Evolutionary conservation across 179 eudicot species (phyloP).

Genomic region (Drosera spatulata): DNA sequence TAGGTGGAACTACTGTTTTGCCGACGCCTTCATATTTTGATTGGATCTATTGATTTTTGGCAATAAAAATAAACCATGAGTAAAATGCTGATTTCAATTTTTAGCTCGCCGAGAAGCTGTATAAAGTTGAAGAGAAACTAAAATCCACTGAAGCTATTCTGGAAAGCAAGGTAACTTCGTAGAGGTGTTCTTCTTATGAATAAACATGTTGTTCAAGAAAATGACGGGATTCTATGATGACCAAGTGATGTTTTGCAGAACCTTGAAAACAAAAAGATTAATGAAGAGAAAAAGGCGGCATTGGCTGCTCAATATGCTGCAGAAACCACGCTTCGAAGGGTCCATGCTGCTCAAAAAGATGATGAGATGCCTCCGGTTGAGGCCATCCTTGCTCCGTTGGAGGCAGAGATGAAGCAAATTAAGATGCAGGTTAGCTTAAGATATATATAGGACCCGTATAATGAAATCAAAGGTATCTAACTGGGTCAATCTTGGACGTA

Average conservation of each 20-base stretch:
- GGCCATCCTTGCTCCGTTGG: conserved; percentile 15
- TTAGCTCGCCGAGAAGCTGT: conserved; percentile 72
- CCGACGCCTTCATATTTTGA: too few relatives aligned
- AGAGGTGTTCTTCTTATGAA: neutral
- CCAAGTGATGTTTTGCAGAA: conserved; percentile 5
- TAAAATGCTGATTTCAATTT: too few relatives aligned
- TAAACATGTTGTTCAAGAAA: neutral
- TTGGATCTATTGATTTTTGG: too few relatives aligned
- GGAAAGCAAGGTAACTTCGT: conserved; percentile 69
- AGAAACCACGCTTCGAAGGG: conserved; percentile 17
- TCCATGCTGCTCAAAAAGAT: conserved; percentile 15
- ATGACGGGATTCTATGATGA: neutral
- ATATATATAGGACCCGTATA: neutral
- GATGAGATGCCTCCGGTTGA: conserved; percentile 18
- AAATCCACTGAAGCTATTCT: conserved; percentile 65
- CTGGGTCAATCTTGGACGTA: neutral
- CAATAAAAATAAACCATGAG: too few relatives aligned
- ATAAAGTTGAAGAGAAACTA: conserved; percentile 67
- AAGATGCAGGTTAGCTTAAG: conserved; percentile 5
- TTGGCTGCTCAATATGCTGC: conserved; percentile 17
- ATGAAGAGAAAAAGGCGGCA: conserved; percentile 16
- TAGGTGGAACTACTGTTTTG: too few relatives aligned
- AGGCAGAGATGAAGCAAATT: conserved; percentile 10
- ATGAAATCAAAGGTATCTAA: neutral
- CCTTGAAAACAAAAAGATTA: conserved; percentile 14